These are phyloP conservation scores for Monotropa hypopitys DNA, from an alignment of 179 eudicot species.

Conservation along the genomic window DNA sequence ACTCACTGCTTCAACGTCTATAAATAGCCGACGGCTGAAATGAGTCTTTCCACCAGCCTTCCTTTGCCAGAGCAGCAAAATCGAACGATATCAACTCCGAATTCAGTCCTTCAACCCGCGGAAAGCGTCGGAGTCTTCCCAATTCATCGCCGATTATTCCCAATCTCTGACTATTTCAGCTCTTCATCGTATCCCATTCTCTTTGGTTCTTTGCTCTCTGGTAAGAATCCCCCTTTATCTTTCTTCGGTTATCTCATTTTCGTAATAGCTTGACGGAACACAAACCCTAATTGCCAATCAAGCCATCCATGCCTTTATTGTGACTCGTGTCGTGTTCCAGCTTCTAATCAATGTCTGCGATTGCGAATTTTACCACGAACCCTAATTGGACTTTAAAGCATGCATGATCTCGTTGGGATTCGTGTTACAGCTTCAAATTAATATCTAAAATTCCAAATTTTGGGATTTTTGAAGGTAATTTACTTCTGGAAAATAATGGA, in stretches of 20 bases:
- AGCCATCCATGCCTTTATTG: not conserved
- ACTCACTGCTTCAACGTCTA: not conserved
- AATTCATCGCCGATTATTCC: not conserved
- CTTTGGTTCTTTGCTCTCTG: constrained; percentile 8
- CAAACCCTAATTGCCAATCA: not conserved
- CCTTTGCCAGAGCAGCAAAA: not conserved
- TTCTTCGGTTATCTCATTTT: not conserved
- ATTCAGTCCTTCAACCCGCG: not conserved
- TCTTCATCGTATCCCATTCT: not conserved
- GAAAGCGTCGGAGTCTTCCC: not conserved
- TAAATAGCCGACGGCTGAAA: not conserved
- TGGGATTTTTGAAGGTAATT: not conserved
- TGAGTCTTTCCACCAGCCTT: not conserved
- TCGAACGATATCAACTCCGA: constrained; percentile 1
- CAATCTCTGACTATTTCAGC: not conserved
- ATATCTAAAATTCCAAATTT: too few relatives aligned
- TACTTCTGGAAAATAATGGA: not conserved
- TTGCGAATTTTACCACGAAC: not conserved
- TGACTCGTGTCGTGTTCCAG: not conserved
- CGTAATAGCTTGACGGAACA: not conserved
- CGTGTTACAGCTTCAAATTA: not conserved
- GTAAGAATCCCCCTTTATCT: constrained; percentile 6
- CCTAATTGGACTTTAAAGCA: not conserved
- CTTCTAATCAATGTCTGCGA: not conserved
- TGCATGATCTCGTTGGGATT: not conserved